Percentiles rank a stretch among this genome's conserved stretches.
These are phyloP conservation scores for Echinochloa phyllopogon DNA, from an alignment of 176 grass and related monocot genomes.

Conservation along the genomic window DNA sequence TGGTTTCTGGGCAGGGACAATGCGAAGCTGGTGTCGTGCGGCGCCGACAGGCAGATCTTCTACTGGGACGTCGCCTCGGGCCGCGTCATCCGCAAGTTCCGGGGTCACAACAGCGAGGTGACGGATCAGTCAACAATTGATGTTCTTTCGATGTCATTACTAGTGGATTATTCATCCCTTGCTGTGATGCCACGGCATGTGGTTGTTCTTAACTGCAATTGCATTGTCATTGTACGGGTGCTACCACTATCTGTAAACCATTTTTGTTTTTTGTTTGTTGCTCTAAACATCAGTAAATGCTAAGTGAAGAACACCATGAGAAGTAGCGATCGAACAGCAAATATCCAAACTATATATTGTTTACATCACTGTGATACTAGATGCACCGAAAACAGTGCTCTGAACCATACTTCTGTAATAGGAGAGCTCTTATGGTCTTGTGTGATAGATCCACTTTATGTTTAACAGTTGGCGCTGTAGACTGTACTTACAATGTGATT, in stretches of 20 bases:
- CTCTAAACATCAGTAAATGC: slow-evolving; percentile 2
- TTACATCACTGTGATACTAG: background rate
- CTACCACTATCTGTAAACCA: background rate
- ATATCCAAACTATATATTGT: background rate
- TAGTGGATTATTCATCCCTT: background rate
- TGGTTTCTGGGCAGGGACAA: slow-evolving; percentile 67
- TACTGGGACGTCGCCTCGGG: slow-evolving; percentile 90
- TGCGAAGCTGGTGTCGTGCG: slow-evolving; percentile 85
- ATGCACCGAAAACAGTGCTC: background rate
- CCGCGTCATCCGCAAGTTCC: slow-evolving; percentile 90
- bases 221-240: background rate
- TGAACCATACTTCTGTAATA: slow-evolving; percentile 14
- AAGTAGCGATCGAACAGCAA: background rate
- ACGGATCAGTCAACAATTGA: background rate
- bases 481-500: background rate
- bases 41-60: slow-evolving; percentile 86
- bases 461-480: background rate
- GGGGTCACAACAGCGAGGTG: slow-evolving; percentile 97
- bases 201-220: background rate
- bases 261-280: slow-evolving; percentile 19
- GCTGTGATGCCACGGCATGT: background rate
- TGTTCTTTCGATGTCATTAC: background rate
- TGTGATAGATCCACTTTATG: slow-evolving; percentile 15
- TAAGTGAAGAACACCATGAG: background rate
- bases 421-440: background rate